Evolutionary conservation across 2,329 filamentous ascomycete species (phyloP).

Genomic region (Sphaerulina musiva): DNA sequence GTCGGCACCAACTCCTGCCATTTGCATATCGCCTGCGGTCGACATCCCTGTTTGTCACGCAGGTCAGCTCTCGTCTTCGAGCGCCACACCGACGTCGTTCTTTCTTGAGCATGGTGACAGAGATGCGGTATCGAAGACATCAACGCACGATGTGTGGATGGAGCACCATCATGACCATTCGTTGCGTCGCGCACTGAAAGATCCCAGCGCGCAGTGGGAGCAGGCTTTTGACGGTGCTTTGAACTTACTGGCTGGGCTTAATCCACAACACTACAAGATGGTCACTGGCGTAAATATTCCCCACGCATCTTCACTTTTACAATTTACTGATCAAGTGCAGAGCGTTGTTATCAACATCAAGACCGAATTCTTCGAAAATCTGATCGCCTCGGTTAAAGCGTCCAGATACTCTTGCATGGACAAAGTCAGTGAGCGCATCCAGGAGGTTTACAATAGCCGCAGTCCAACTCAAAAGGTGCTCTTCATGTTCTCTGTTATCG

Average conservation of each 20-base stretch:
- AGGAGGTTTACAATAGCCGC: conserved; percentile 22
- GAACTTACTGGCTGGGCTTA: conserved; percentile 20
- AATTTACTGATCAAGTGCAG: conserved; percentile 20
- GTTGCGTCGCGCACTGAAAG: conserved; percentile 20
- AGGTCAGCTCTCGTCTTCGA: not conserved
- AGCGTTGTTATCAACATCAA: conserved; percentile 30
- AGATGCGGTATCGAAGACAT: not conserved
- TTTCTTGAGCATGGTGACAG: not conserved
- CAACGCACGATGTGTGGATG: conserved; percentile 13
- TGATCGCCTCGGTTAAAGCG: conserved; percentile 19
- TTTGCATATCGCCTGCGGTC: not conserved
- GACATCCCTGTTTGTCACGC: not conserved
- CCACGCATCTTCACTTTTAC: not conserved
- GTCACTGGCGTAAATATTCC: conserved; percentile 22
- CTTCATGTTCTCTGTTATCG: conserved; percentile 30
- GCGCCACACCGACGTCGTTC: not conserved
- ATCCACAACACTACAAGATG: conserved; percentile 27
- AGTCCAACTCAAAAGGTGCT: conserved; percentile 22
- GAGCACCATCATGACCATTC: conserved; percentile 12
- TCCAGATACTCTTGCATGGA: conserved; percentile 23
- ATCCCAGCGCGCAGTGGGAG: conserved; percentile 17
- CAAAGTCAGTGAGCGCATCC: conserved; percentile 26
- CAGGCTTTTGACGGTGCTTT: conserved; percentile 22
- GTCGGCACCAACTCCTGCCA: not conserved
- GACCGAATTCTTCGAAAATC: conserved; percentile 24